Percentiles rank a stretch among this genome's conserved stretches.
Evolutionary conservation across 2,329 filamentous ascomycete genomes (phyloP).

Genomic region (Stemphylium vesicarium): DNA sequence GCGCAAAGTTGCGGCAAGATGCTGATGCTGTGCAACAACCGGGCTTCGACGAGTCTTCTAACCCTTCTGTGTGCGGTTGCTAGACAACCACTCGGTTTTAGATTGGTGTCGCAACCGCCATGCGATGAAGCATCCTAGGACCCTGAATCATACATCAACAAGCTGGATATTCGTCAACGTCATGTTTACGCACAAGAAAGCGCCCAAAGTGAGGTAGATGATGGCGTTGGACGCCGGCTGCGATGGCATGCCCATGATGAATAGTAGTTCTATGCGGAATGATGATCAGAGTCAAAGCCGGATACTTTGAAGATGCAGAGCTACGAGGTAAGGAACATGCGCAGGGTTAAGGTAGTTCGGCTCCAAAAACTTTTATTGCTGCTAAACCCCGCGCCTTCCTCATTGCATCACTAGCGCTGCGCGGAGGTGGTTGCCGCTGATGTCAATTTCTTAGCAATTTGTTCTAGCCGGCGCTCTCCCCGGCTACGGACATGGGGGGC

Average conservation of each 20-base stretch:
- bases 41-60: constrained; percentile 23
- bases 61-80: constrained; percentile 86
- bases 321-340: constrained; percentile 20
- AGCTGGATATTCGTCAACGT: constrained; percentile 1
- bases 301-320: constrained; percentile 9
- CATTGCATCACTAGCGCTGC: constrained; percentile 31
- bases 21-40: constrained; percentile 10
- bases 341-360: constrained; percentile 25
- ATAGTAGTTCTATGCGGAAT: constrained; percentile 4
- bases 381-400: constrained; percentile 28
- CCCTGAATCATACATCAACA: constrained; percentile 51
- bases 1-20: constrained; percentile 6
- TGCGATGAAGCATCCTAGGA: constrained; percentile 66
- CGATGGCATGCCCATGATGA: constrained; percentile 74
- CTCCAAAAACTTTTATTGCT: constrained; percentile 32
- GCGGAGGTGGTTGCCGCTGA: constrained; percentile 21
- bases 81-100: constrained; percentile 74
- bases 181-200: constrained; percentile 69
- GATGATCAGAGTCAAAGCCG: constrained; percentile 10
- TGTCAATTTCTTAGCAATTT: constrained; percentile 29
- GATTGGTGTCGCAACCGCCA: constrained; percentile 66
- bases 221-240: constrained; percentile 80
- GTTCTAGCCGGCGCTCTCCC: constrained; percentile 6
- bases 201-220: constrained; percentile 79
- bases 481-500: neutral